Conservation (phyloP, 495 filamentous ascomycete species). For the Talaromyces adpressus region DNA sequence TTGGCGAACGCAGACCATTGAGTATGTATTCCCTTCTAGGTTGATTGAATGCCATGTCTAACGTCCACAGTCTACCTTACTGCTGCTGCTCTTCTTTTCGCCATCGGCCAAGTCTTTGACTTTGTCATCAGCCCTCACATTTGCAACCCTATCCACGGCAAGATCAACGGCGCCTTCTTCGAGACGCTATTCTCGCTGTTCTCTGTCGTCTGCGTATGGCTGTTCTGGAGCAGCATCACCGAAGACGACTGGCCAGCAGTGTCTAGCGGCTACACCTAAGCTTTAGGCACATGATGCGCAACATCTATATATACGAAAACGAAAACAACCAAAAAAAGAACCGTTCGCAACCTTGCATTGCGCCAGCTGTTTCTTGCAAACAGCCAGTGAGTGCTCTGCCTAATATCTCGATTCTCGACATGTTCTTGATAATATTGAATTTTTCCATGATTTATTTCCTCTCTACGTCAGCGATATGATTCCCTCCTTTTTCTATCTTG, state of each 20-base stretch:
- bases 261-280: conserved; percentile 7
- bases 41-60: no score
- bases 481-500: conserved; percentile 6
- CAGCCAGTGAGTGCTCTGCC: neutral
- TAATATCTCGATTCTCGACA: conserved; percentile 3
- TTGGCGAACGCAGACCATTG: conserved; percentile 86
- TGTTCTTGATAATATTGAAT: neutral
- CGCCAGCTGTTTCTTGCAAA: neutral
- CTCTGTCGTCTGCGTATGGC: conserved; percentile 75
- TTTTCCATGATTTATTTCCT: neutral
- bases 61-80: conserved; percentile 78
- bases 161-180: conserved; percentile 90
- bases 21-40: no score
- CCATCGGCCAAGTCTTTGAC: conserved; percentile 88
- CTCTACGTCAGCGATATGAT: conserved; percentile 8
- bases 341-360: neutral
- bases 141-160: conserved; percentile 70
- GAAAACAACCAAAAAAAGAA: neutral
- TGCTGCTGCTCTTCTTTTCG: conserved; percentile 71
- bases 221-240: conserved; percentile 98
- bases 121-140: conserved; percentile 90
- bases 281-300: neutral
- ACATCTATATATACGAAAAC: neutral
- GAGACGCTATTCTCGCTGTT: conserved; percentile 87
- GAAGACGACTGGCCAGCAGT: conserved; percentile 88